Evolutionary conservation across 495 filamentous ascomycete species (phyloP).

Genomic region (Entonaema liquescens): DNA sequence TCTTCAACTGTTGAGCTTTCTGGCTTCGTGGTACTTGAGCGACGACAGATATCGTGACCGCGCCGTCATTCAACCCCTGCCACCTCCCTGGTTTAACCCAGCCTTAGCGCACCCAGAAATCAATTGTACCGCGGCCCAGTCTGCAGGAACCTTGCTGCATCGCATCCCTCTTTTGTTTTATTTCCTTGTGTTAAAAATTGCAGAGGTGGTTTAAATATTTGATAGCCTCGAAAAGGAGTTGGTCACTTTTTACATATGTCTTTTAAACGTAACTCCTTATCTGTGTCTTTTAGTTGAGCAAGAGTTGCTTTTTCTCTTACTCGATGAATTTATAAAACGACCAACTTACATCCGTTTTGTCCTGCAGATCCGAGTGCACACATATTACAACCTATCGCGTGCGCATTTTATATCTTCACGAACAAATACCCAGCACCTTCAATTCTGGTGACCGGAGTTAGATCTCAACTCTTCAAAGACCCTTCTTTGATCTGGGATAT

Average conservation of each 20-base stretch:
- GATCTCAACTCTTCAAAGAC: conserved; percentile 1
- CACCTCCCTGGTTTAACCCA: conserved; percentile 19
- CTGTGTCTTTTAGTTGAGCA: not conserved
- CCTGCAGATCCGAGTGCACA: not conserved
- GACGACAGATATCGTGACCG: conserved; percentile 10
- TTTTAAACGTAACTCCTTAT: conserved; percentile 3
- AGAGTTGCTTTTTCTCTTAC: not conserved
- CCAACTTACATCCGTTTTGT: not conserved
- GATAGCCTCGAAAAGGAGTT: conserved; percentile 11
- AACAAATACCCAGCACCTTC: not conserved
- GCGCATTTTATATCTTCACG: not conserved
- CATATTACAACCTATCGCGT: conserved; percentile 25
- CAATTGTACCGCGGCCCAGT: conserved; percentile 29
- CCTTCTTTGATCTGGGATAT: not conserved
- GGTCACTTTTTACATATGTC: conserved; percentile 1
- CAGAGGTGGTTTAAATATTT: conserved; percentile 20
- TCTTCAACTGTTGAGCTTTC: conserved; percentile 43
- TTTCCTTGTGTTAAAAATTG: conserved; percentile 4
- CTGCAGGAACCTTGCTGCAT: conserved; percentile 16
- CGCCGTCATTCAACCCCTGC: conserved; percentile 7
- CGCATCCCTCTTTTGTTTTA: conserved; percentile 8
- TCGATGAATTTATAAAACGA: conserved; percentile 18
- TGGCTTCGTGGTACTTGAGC: conserved; percentile 11
- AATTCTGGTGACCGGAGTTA: not conserved
- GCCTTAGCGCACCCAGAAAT: conserved; percentile 21